Evolutionary conservation across 441 rosid genomes (phyloP), one percentile per base, ranked within the genome.

Genomic region (Pelargonium fulgidum): DNA sequence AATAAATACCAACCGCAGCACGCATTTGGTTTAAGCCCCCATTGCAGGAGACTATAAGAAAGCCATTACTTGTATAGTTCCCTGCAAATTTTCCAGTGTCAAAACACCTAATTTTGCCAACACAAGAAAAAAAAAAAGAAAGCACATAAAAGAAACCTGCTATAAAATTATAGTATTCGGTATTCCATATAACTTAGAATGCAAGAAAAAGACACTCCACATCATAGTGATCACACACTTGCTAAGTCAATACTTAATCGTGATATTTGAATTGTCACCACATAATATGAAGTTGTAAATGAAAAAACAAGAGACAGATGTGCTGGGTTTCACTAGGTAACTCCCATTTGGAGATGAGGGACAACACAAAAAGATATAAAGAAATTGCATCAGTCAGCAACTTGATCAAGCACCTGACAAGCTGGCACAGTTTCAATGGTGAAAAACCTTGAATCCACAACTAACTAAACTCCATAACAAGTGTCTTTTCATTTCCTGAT

Each of bases 21-120:
- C 99, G 97, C 99, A 94, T 94, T 85, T 94, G 99, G 86, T 94
- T 94, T 78, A 92, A 74, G 67, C 99, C 99, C 16, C 99, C 99
- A 72, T 94, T 94, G 82, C 98, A 94, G 7, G 99, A 94, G 52
- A 92, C 95, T 72, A 73, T 80, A 52, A 94, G 85, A 79, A 83
- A 86, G 48, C 97, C 97, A 68, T 90, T 90, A 79, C 96, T 90
- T 39, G 82, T 85, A 74, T 94, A 94, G 63, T 88, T 87, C 77
- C 99, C 99, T 93, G 88, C 68, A 76, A 79, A 66, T 68, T 14
- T 44, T 9, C 29, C 62, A 59, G 65, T 16, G 64, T 62, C 42
- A 78, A 16, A 66, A 20, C 24, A 39, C 66, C 72, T 73, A 45
- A 73, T 33, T 68, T 70, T 50, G 13, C 44, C 20, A 20, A n/a